Evolutionary conservation across 148 eudicot genomes (phyloP), one percentile per base, ranked within the genome.

Genomic region (Vaccinium vitisidaea): DNA sequence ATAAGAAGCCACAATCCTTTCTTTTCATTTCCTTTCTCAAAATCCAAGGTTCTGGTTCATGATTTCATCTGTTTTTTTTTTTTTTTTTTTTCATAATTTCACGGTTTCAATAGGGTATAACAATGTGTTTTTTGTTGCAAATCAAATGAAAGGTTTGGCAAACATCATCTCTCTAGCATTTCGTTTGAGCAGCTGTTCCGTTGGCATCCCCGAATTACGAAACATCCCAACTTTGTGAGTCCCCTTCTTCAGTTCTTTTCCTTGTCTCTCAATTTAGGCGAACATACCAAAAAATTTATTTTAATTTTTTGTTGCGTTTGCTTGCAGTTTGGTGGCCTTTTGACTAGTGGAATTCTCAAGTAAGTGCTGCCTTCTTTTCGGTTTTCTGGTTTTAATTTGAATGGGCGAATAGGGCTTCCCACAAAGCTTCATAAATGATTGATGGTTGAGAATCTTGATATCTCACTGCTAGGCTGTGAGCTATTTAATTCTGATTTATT

Each of bases 101-200:
- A 43, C 46, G 6, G 46, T 43, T 43, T 43, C 6, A 53, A 53
- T 53, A 53, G 8, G 55, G 55, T 53, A 53, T 53, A 10, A 13
- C 55, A 53, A 53, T 8, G 3, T 23, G 6, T 43, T 43, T 39
- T 74, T 19, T 71, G 39, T 71, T 71, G 75, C 39, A 30, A 71
- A 27, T 27, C 8, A 71, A 14, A 14, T 32, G 23, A 8, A 73
- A 73, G 77, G 77, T 73, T 73, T 73, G 77, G 77, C 21, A 16
- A 73, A 73, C 23, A 39, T 32, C 77, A 73, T 73, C 77, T 73
- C 50, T 36, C 77, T 36, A 73, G 21, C 77, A 73, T 73, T 73
- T 73, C 50, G 48, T 39, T 6, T 10, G 39, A 15, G 49, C 11
- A 73, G 77, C 39, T 73, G 77, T 49, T 18, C n/a, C 39, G 77